Evolutionary conservation across 2,329 filamentous ascomycete species (phyloP), one percentile per base, ranked within the genome.

Genomic region (Podosphaera aphanis): DNA sequence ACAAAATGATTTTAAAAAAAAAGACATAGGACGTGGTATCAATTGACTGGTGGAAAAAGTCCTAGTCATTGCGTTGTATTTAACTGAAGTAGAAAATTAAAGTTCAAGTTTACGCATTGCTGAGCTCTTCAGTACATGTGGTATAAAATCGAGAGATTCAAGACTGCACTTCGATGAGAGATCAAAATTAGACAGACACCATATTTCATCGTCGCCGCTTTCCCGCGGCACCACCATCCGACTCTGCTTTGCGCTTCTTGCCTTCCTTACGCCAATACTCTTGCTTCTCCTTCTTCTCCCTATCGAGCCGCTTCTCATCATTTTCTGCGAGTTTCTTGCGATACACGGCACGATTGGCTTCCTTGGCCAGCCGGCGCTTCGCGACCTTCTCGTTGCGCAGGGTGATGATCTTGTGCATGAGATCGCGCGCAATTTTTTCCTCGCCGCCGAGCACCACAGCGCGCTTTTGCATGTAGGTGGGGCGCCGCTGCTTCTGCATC

Each of bases 191-290:
- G n/a, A n/a, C n/a, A n/a, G n/a, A n/a, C n/a, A n/a, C n/a, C n/a
- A n/a, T n/a, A 25, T 35, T 31, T 44, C 42, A 33, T 11, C 47
- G 50, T 18, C 54, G 49, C 44, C 57, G 56, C 46, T 59, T 58
- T 20, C 53, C 55, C 51, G 55, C 59, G 36, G 67, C 71, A 48
- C 63, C 65, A 25, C 65, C 69, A 44, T 66, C 67, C 18, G 64
- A 66, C 52, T 67, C 64, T 29, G 68, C 67, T 61, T 72, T 75
- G 53, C 79, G 67, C 66, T 83, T 83, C 66, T 79, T 83, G 8
- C 90, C 90, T 64, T 98, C 92, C 56, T 77, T 77, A 56, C 76
- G 70, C 90, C 90, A 98, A 59, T 77, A 98, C 55, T 93, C 86
- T 61, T 93, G 80, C 59, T 77, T 80, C 66, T 98, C 88, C 56